Evolutionary conservation across 2,329 filamentous ascomycete species (phyloP).

Genomic region (Penicillium sp.): DNA sequence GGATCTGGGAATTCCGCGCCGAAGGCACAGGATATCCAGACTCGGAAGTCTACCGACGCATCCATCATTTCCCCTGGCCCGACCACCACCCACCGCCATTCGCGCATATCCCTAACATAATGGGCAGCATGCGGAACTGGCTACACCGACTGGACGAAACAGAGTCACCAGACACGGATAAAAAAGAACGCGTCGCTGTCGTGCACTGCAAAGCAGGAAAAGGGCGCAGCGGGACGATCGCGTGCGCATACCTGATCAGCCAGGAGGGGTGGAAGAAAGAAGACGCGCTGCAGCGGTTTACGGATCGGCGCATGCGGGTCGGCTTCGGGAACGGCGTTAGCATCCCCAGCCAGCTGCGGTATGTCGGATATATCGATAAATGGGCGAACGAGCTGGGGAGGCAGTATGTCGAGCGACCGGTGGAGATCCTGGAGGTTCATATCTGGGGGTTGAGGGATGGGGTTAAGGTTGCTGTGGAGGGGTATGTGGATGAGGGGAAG

Average conservation of each 20-base stretch:
- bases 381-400: constrained; percentile 73
- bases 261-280: constrained; percentile 71
- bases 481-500: constrained; percentile 84
- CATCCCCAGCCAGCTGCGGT: constrained; percentile 88
- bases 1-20: constrained; percentile 96
- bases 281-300: constrained; percentile 67
- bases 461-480: constrained; percentile 82
- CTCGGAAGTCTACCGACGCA: constrained; percentile 76
- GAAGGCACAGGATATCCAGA: constrained; percentile 97
- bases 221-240: constrained; percentile 82
- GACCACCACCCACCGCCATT: constrained; percentile 98
- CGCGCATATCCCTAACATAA: constrained; percentile 77
- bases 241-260: constrained; percentile 84
- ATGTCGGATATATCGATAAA: constrained; percentile 81
- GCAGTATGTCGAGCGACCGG: constrained; percentile 73
- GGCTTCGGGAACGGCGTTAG: constrained; percentile 86
- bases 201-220: constrained; percentile 98
- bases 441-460: constrained; percentile 85
- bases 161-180: constrained; percentile 21
- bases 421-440: constrained; percentile 86
- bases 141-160: constrained; percentile 48
- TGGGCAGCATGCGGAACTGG: constrained; percentile 93
- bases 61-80: constrained; percentile 92
- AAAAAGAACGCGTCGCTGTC: constrained; percentile 67
- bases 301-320: constrained; percentile 81